Percentiles rank a stretch among this genome's conserved stretches.
Conservation (phyloP, 345 rosid species). For the Bruguiera gymnorhiza region DNA sequence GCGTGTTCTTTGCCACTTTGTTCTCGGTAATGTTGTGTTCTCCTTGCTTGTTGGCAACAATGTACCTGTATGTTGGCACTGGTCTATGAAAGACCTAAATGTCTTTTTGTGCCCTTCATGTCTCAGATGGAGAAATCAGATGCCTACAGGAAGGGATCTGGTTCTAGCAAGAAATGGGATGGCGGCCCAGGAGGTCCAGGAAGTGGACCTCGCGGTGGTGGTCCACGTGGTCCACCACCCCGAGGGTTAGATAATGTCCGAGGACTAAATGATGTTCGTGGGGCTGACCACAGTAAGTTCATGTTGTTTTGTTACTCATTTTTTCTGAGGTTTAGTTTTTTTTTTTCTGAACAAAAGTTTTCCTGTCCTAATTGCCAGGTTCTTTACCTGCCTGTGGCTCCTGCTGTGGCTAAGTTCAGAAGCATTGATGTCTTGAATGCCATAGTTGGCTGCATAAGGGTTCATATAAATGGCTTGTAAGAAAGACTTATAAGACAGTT, state of each 20-base stretch:
- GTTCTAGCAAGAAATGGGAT: conserved; percentile 82
- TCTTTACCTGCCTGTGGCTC: conserved; percentile 81
- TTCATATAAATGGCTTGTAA: background rate
- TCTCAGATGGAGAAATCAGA: conserved; percentile 84
- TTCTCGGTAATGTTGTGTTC: conserved; percentile 49
- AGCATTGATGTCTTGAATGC: background rate
- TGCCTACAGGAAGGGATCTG: conserved; percentile 58
- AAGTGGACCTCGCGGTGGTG: conserved; percentile 58
- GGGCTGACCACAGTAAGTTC: conserved; percentile 63
- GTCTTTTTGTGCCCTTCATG: background rate
- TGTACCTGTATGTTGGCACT: background rate
- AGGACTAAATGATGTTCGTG: conserved; percentile 69
- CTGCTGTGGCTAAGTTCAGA: conserved; percentile 46
- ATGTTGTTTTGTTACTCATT: background rate
- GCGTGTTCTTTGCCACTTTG: conserved; percentile 62
- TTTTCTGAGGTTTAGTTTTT: background rate
- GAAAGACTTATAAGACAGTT: background rate
- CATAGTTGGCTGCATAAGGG: background rate
- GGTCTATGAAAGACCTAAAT: background rate
- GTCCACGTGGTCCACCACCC: conserved; percentile 64
- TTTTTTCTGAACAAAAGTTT: background rate
- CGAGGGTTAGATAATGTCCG: conserved; percentile 78
- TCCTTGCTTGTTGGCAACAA: background rate
- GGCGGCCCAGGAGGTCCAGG: conserved; percentile 86
- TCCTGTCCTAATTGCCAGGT: conserved; percentile 32